These are phyloP conservation scores for Carex pumila DNA, from an alignment of 176 grass and related monocot species.

Conservation along the genomic window DNA sequence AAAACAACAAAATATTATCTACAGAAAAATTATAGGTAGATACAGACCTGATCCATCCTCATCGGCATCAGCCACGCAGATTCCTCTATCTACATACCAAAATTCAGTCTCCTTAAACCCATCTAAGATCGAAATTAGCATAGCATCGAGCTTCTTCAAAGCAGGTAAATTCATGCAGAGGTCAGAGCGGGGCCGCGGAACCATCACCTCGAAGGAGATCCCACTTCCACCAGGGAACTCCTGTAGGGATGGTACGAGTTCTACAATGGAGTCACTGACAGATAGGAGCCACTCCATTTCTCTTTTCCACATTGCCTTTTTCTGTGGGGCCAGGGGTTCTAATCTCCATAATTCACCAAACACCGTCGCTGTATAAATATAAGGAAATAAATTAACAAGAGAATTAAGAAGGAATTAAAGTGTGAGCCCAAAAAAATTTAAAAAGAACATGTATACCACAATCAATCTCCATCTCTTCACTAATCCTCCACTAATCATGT, in stretches of 20 bases:
- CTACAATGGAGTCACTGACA: slow-evolving; percentile 86
- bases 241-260: slow-evolving; percentile 82
- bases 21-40: not conserved
- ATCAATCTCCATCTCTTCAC: not conserved
- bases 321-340: slow-evolving; percentile 69
- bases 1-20: not conserved
- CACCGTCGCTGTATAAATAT: slow-evolving; percentile 52
- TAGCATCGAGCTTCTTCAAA: slow-evolving; percentile 90
- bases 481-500: not conserved
- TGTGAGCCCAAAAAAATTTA: not conserved
- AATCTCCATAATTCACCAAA: slow-evolving; percentile 98
- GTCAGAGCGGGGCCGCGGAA: slow-evolving; percentile 68
- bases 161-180: slow-evolving; percentile 96
- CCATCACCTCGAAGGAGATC: slow-evolving; percentile 90
- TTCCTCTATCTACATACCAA: slow-evolving; percentile 88
- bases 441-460: not conserved
- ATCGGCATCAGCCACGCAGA: slow-evolving; percentile 48
- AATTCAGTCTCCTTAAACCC: slow-evolving; percentile 78
- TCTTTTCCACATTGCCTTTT: slow-evolving; percentile 92
- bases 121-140: slow-evolving; percentile 85
- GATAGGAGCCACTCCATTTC: slow-evolving; percentile 96
- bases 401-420: not conserved
- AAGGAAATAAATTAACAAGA: not conserved
- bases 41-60: slow-evolving; percentile 25
- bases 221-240: slow-evolving; percentile 74